Base-by-base conservation (phyloP, 1,284 basidiomycete species). In the Cryptococcus hybrid region DNA sequence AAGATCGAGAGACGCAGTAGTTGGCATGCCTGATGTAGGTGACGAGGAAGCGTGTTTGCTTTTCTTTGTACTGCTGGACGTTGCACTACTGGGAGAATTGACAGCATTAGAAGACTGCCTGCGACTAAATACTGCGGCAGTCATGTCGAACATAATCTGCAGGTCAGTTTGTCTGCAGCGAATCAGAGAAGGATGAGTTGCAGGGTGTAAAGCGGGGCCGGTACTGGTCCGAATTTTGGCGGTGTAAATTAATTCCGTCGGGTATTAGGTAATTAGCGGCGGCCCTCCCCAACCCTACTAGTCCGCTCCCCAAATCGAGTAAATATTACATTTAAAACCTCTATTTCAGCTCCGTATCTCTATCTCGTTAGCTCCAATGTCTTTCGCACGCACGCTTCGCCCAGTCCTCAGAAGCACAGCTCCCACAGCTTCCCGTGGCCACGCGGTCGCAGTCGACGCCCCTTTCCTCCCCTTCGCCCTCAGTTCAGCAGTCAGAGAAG, bases 361-460 rank as follows among this genome's bases (percentile, higher is more conserved):
- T 38, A 30, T 46, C 42, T 12, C 50, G 11, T 38, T 61, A n/a
- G 39, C 38, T 35, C 40, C 52, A 7, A 46, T 55, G 40, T 46
- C 57, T 15, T 3, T 61, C 40, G 38, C 48, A 13, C 57, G 46
- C 36, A 13, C 57, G 15, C 49, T 55, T 38, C 36, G 57, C 24
- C 42, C 51, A 13, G 54, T 48, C 53, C 12, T 47, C 52, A 18
- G n/a, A 40, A 18, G 30, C 9, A n/a, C 34, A 38, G 39, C 39
- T 15, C 24, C 51, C 7, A 39, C 56, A 5, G 34, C 56, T 52
- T 50, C 58, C 37, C 30, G 71, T 44, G 70, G 71, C 12, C 70
- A 71, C 54, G 71, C 70, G 34, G 71, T 67, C 38, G 70, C 71
- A 9, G 70, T 72, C 47, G 70, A 74, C 52, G 62, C 67, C 11